phyloP scores from a whole-genome alignment of 129 eudicot species.

The Flaveria bidentis region DNA sequence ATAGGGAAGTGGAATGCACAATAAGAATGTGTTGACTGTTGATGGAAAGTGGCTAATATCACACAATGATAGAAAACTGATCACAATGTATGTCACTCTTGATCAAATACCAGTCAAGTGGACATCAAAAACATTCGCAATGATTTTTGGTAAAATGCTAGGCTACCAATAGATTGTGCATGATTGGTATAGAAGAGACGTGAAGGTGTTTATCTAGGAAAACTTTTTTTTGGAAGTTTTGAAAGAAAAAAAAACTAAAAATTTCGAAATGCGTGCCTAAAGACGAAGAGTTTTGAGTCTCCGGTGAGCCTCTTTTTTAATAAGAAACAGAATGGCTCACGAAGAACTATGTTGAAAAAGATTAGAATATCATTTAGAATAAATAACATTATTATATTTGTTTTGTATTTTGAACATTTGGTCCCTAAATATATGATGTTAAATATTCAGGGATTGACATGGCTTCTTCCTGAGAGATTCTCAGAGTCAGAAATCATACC shows the following conservation, averaged over 20 bases:
- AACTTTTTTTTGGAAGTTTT: too few relatives aligned
- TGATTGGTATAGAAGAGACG: neutral
- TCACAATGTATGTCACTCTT: neutral
- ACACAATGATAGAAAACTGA: neutral
- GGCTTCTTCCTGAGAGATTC: slow-evolving; percentile 99
- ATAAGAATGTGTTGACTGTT: too few relatives aligned
- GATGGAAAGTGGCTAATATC: neutral
- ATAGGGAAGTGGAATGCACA: neutral
- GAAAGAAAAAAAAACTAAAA: too few relatives aligned
- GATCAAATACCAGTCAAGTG: neutral
- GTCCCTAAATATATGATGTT: neutral
- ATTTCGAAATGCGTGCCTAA: neutral
- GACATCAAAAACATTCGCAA: neutral
- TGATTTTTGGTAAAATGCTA: neutral
- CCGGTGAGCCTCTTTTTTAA: neutral
- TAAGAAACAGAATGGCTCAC: neutral
- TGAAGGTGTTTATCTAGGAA: neutral
- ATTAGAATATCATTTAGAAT: neutral
- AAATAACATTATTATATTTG: neutral
- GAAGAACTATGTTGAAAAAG: neutral
- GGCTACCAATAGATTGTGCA: neutral
- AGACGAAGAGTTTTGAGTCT: neutral
- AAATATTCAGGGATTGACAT: slow-evolving; percentile 78
- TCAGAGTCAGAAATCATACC: slow-evolving; percentile 94
- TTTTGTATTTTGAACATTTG: neutral